These are phyloP conservation scores for Dendrobium huoshanense DNA, from an alignment of 106 monocot genomes.

Conservation along the genomic window DNA sequence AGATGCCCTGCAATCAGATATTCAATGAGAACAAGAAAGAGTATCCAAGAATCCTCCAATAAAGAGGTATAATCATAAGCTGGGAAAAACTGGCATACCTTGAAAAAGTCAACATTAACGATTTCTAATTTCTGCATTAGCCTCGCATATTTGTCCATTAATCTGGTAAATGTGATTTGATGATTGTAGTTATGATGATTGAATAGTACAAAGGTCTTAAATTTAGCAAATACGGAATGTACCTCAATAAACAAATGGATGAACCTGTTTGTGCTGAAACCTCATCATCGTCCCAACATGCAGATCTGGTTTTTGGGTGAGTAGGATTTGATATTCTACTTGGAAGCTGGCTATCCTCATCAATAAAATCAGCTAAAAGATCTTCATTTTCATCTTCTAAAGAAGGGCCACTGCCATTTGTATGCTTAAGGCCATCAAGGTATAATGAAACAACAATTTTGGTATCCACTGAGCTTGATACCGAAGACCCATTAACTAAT, in stretches of 20 bases:
- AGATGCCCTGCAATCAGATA: conserved; percentile 62
- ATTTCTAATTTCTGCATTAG: conserved; percentile 97
- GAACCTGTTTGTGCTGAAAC: conserved; percentile 86
- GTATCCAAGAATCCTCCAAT: background rate
- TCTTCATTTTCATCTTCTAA: conserved; percentile 95
- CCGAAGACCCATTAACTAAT: conserved; percentile 27
- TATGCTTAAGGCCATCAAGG: conserved; percentile 23
- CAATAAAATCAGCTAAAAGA: conserved; percentile 96
- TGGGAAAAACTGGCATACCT: conserved; percentile 36
- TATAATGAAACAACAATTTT: conserved; percentile 24
- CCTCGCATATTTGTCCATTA: conserved; percentile 99
- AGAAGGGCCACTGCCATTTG: conserved; percentile 33
- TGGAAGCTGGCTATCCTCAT: conserved; percentile 97
- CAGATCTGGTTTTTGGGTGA: conserved; percentile 22
- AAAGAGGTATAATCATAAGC: conserved; percentile 1
- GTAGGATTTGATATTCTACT: conserved; percentile 68
- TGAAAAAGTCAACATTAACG: conserved; percentile 85
- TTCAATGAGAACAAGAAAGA: conserved; percentile 21
- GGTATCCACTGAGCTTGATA: conserved; percentile 28
- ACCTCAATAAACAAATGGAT: conserved; percentile 86
- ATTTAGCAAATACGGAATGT: conserved; percentile 5
- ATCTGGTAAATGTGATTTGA: conserved; percentile 40
- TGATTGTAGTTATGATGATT: background rate
- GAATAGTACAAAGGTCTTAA: background rate
- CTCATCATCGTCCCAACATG: conserved; percentile 66